phyloP scores from a whole-genome alignment of 2,329 filamentous ascomycete genomes.

The Ophiocordyceps camponoti-saundersi region DNA sequence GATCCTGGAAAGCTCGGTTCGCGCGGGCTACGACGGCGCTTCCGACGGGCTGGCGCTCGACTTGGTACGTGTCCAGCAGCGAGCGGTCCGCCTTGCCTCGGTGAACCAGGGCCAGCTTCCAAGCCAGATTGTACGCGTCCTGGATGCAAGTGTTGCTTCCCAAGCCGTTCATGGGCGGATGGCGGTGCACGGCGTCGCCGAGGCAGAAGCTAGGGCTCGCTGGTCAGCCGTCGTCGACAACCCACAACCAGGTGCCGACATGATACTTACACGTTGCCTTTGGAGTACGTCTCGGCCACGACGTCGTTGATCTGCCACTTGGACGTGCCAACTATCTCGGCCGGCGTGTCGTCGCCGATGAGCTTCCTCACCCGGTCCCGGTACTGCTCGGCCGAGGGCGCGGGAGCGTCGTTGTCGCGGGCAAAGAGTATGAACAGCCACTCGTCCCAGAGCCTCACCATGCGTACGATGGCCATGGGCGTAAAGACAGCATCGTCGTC shows the following conservation, averaged over 20 bases:
- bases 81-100: conserved; percentile 12
- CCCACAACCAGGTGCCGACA: neutral
- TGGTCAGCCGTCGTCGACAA: neutral
- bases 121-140: conserved; percentile 37
- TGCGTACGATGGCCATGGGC: conserved; percentile 31
- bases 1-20: conserved; percentile 38
- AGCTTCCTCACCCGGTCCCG: conserved; percentile 25
- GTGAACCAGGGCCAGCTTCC: conserved; percentile 32
- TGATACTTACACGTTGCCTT: conserved; percentile 25
- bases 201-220: conserved; percentile 26
- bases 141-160: conserved; percentile 42
- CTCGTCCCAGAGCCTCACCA: conserved; percentile 47
- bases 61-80: conserved; percentile 24
- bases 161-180: conserved; percentile 38
- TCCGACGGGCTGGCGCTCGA: conserved; percentile 32
- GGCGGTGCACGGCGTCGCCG: conserved; percentile 40
- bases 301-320: conserved; percentile 47
- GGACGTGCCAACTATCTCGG: conserved; percentile 33
- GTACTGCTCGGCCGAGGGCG: conserved; percentile 28
- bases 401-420: conserved; percentile 14
- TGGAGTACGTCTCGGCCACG: conserved; percentile 37
- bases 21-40: conserved; percentile 31
- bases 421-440: conserved; percentile 42
- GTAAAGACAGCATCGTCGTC: conserved; percentile 31
- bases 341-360: conserved; percentile 35